Evolutionary conservation across 805 yeast species (phyloP).

Genomic region (Nakazawaea ambrosiae): DNA sequence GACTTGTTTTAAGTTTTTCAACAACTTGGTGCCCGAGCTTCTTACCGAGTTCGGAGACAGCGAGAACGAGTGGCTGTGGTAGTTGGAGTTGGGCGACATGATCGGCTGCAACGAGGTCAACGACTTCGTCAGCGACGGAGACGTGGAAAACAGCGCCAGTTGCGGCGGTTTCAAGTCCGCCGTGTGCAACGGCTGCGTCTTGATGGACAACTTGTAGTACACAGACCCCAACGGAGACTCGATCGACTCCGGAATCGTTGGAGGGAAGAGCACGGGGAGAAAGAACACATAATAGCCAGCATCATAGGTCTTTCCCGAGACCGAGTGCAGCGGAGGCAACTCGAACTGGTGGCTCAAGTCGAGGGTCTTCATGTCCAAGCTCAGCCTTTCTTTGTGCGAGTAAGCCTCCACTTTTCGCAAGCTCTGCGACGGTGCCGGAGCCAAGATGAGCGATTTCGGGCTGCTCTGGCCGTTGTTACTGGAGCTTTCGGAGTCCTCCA

Average conservation of each 20-base stretch:
- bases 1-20: constrained; percentile 11
- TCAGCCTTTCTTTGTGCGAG: constrained; percentile 3
- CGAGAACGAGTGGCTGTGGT: neutral
- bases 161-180: constrained; percentile 25
- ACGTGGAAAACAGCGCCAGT: constrained; percentile 25
- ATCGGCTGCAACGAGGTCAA: neutral
- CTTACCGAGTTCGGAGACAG: neutral
- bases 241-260: constrained; percentile 56
- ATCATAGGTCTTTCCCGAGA: constrained; percentile 22
- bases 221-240: constrained; percentile 44
- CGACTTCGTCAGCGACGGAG: constrained; percentile 18
- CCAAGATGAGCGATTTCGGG: constrained; percentile 11
- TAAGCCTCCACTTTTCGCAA: constrained; percentile 3
- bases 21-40: constrained; percentile 7
- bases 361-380: neutral
- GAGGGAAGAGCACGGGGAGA: constrained; percentile 55
- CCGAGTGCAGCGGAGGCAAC: neutral
- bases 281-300: constrained; percentile 70
- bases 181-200: constrained; percentile 26
- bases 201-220: constrained; percentile 33
- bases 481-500: constrained; percentile 7
- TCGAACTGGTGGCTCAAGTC: constrained; percentile 1
- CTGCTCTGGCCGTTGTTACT: constrained; percentile 26
- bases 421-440: constrained; percentile 4
- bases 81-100: neutral